Conservation (phyloP, 2,329 filamentous ascomycete genomes). For the Aspergillus brunneoviolaceus region DNA sequence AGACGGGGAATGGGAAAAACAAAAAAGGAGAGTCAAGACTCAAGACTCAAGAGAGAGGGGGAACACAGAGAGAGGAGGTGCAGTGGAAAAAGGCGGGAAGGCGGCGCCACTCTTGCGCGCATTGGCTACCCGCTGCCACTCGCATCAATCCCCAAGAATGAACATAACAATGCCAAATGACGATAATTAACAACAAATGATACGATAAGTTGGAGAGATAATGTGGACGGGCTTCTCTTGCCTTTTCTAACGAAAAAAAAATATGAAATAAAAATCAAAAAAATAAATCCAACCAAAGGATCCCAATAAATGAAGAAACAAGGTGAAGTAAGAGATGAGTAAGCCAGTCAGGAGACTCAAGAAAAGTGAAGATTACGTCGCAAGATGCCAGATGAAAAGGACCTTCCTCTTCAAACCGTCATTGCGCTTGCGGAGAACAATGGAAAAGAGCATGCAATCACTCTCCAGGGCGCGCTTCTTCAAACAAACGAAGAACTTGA, state of each 20-base stretch:
- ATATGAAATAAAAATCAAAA: not conserved
- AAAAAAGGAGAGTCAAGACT: too few species aligned
- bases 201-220: not conserved
- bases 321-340: too few species aligned
- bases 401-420: not conserved
- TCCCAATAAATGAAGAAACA: too few species aligned
- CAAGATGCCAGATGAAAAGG: not conserved
- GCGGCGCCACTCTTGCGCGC: not conserved
- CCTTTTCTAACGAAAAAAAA: not conserved
- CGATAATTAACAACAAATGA: not conserved
- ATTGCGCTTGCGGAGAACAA: not conserved
- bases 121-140: not conserved
- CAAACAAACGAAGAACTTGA: not conserved
- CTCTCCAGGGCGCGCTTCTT: not conserved
- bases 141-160: not conserved
- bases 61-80: not conserved
- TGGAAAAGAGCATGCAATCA: not conserved
- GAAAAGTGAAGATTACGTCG: too few species aligned
- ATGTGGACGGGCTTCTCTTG: too few species aligned
- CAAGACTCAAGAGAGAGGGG: not conserved
- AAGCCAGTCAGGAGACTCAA: too few species aligned
- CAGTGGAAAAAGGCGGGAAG: slow-evolving; percentile 1
- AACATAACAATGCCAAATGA: not conserved
- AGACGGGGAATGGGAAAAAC: not conserved
- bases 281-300: not conserved